These are phyloP conservation scores for Zygnema cylindricum DNA, from an alignment of 139 green algal species.

Conservation along the genomic window DNA sequence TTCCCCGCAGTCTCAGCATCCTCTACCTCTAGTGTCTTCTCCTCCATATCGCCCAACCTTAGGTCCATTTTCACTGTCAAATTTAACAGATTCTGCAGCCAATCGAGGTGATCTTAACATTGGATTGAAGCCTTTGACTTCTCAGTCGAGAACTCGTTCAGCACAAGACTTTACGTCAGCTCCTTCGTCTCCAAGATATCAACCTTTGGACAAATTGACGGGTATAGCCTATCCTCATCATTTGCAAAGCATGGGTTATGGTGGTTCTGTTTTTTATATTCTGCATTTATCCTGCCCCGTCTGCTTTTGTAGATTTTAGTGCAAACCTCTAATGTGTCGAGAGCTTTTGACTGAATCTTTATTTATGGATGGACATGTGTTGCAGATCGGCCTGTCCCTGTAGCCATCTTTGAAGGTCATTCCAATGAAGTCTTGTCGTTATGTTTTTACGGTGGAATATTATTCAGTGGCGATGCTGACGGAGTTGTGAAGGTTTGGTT, in stretches of 20 bases:
- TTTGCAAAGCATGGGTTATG: too few species aligned
- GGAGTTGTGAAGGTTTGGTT: conserved; percentile 17
- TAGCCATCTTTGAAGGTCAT: conserved; percentile 5
- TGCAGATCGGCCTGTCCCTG: conserved; percentile 16
- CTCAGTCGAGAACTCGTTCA: not conserved
- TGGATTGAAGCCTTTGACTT: not conserved
- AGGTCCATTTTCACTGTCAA: not conserved
- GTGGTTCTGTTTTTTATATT: too few species aligned
- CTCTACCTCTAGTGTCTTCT: not conserved
- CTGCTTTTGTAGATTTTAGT: too few species aligned
- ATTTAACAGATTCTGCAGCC: not conserved
- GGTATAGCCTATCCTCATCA: too few species aligned
- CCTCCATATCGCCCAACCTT: not conserved
- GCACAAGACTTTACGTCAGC: not conserved
- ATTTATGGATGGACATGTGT: too few species aligned
- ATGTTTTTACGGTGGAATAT: not conserved
- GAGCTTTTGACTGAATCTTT: too few species aligned
- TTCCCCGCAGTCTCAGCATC: not conserved
- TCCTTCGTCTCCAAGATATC: not conserved
- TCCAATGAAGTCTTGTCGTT: conserved; percentile 21
- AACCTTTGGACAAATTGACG: not conserved
- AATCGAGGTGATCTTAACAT: not conserved
- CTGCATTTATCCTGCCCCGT: too few species aligned
- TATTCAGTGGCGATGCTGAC: conserved; percentile 2
- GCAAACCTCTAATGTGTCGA: too few species aligned